Base-by-base conservation (phyloP, 805 yeast species). In the Lipomyces spencermartinsiae region DNA sequence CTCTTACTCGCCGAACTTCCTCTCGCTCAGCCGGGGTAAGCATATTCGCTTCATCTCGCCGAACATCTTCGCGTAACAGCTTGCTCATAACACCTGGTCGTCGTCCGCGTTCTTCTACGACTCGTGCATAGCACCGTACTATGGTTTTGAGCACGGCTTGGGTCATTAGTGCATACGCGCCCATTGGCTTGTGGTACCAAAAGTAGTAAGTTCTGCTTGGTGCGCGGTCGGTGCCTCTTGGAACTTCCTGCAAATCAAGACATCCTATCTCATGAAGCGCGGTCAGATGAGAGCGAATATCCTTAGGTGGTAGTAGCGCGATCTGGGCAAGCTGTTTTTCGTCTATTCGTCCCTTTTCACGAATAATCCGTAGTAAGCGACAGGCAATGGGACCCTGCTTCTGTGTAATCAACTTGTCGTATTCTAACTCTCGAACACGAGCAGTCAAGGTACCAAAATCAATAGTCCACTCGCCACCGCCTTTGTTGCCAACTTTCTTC, bases 221-320 rank as follows among this genome's bases (percentile, higher is more conserved):
- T 1, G 97, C 93, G 73, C 98, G 84, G 77, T 95, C 98, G 31
- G 87, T 89, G 8, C 97, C 89, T 74, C 94, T 86, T 12, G 98
- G 98, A 35, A 95, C 90, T 80, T 95, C 99, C 79, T 94, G 98
- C 49, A 93, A 84, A 76, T 94, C 97, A 22, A 93, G 81, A 22
- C 91, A 84, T 69, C 93, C 92, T 71, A 87, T 83, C 63, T 84
- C 85, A 34, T 91, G 84, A 63, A 95, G 80, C 43, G 86, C 85
- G 58, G 89, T 85, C 57, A 93, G 80, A 57, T 89, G 87, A 53
- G 88, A 87, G 65, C 97, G 83, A 8, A 93, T 90, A 49, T 88
- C 90, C 68, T 85, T 86, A 67, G 92, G 96, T 71, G 87, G 91
- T 78, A 95, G 83, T 62, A 95, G 79, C 1, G 95, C 94, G 16